These are phyloP conservation scores for Bryum argenteum DNA, from an alignment of 225 moss, liverwort and hornwort genomes.

Conservation along the genomic window DNA sequence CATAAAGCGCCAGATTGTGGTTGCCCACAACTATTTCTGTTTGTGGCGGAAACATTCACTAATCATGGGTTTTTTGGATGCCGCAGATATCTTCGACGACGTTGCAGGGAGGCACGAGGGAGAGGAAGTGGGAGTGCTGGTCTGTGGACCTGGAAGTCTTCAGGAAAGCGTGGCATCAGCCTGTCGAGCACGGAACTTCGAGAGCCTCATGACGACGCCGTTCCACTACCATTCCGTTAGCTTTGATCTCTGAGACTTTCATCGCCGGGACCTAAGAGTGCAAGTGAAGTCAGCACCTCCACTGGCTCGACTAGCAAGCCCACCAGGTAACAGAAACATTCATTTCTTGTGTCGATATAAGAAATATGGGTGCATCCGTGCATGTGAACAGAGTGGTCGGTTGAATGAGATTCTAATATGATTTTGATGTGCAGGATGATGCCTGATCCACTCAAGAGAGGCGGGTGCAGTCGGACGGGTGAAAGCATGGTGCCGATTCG, in stretches of 20 bases:
- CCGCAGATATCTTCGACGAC: conserved; percentile 21
- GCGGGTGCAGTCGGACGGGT: neutral
- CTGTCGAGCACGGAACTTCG: conserved; percentile 45
- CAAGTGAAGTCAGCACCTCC: neutral
- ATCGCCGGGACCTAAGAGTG: neutral
- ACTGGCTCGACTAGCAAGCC: neutral
- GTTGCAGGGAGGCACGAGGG: conserved; percentile 6
- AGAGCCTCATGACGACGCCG: conserved; percentile 37
- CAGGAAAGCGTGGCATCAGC: conserved; percentile 44
- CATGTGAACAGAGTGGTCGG: too few species aligned
- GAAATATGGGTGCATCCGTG: too few species aligned
- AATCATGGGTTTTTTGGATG: neutral
- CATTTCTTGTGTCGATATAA: too few species aligned
- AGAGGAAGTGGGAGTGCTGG: conserved; percentile 48
- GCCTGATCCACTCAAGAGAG: neutral
- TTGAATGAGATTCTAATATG: too few species aligned
- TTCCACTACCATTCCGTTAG: conserved; percentile 56
- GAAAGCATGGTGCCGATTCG: neutral
- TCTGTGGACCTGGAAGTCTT: conserved; percentile 39
- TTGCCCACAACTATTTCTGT: too few species aligned
- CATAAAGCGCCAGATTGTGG: too few species aligned
- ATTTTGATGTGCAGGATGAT: conserved; percentile 12
- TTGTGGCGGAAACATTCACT: neutral
- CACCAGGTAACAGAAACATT: neutral
- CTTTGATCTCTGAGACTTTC: conserved; percentile 26